Base-by-base conservation (phyloP, 2,329 filamentous ascomycete species). In the Colletotrichum phormii region DNA sequence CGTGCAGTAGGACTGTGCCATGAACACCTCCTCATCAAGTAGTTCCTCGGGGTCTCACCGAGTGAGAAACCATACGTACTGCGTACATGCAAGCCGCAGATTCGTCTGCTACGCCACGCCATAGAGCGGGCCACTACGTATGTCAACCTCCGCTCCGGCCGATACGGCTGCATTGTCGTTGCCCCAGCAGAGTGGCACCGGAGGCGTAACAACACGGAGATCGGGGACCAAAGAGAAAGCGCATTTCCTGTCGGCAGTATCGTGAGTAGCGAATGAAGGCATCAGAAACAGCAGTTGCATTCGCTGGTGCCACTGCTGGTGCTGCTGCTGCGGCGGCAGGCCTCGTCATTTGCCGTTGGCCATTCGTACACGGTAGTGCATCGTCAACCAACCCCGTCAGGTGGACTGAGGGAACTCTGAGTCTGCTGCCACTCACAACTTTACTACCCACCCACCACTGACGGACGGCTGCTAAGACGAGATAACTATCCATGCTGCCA, bases 401-500 rank as follows among this genome's bases (percentile, higher is more conserved):
- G 46, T 49, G 42, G 42, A 49, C 18, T 49, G 42, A 49, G 42
- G 29, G 29, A 63, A 53, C 12, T 53, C 18, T 18, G 35, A 49
- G 13, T 31, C 58, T 53, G 29, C 57, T 33, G 24, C 24, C 37
- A 33, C 31, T 31, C 26, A 11, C 35, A 24, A 29, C 26, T 13
- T 42, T 42, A 15, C 37, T 15, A 15, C 68, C 29, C 63, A 59
- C 59, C 18, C 65, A 51, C 18, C 65, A 51, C 24, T 26, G 58
- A 29, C 59, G 13, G 64, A 66, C 46, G 60, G 65, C 59, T 60
- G 60, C 54, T 54, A 49, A 60, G 63, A 42, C 46, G 66, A 64
- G 26, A 70, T 70, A 58, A 59, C 53, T 58, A 71, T 42, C 70
- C 70, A 70, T 72, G 66, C 66, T n/a, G 51, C 53, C 37, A 57